Conservation (phyloP, 768 basidiomycete genomes). For the Agaricus sinodeliciosus region DNA sequence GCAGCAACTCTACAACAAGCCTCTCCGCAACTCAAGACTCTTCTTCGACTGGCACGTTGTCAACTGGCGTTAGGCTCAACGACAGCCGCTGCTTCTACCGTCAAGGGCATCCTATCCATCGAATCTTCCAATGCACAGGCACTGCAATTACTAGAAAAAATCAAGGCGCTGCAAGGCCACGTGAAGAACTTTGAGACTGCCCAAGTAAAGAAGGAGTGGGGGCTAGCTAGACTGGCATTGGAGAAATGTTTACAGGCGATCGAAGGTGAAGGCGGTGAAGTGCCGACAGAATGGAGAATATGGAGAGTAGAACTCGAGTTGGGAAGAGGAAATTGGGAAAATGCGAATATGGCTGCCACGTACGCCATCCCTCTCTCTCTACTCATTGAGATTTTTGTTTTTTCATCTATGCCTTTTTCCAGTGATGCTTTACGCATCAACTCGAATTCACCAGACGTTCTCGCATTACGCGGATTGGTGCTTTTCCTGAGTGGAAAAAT, state of each 20-base stretch:
- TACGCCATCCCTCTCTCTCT: constrained; percentile 28
- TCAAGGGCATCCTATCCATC: constrained; percentile 52
- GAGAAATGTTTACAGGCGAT: constrained; percentile 71
- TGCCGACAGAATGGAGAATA: constrained; percentile 73
- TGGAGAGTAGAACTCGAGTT: constrained; percentile 79
- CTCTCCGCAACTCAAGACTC: constrained; percentile 59
- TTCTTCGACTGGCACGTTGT: constrained; percentile 77
- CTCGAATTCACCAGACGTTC: constrained; percentile 71
- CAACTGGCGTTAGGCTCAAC: constrained; percentile 75
- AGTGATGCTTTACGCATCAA: constrained; percentile 74
- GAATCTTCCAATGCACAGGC: constrained; percentile 60
- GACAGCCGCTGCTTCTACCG: constrained; percentile 57
- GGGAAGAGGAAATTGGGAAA: constrained; percentile 63
- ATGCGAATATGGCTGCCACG: constrained; percentile 72
- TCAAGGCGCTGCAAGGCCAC: constrained; percentile 57
- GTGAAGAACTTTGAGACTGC: constrained; percentile 58
- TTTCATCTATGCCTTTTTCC: not conserved
- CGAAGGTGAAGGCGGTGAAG: constrained; percentile 69
- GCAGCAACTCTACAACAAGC: constrained; percentile 59
- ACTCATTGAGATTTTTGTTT: not conserved
- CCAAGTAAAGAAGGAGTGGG: constrained; percentile 61
- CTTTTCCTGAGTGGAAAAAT: constrained; percentile 70
- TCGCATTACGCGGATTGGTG: constrained; percentile 72
- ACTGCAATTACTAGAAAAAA: constrained; percentile 52
- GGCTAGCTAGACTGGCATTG: constrained; percentile 68